Evolutionary conservation across 2,329 filamentous ascomycete genomes (phyloP), one percentile per base, ranked within the genome.

Genomic region (Pseudopithomyces chartarum): DNA sequence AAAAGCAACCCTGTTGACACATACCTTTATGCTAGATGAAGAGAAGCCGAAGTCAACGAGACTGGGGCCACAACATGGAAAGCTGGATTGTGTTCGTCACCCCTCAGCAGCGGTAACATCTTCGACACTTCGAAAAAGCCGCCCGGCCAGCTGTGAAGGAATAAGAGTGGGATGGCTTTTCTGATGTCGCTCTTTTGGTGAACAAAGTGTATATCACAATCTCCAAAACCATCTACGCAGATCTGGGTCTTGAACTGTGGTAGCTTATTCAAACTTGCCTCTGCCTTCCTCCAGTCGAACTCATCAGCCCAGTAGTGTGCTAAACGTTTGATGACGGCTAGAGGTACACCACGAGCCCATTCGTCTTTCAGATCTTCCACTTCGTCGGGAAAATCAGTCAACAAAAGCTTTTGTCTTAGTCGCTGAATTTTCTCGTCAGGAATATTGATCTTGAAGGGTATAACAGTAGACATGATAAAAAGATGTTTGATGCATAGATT

Each of bases 111-210:
- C 2, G 74, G 71, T 0, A 92, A 76, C 44, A 91, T 75, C 66
- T 89, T 90, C 19, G 78, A 74, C 1, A 85, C 86, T 73, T 91
- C 88, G 45, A 88, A 69, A 67, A 90, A 90, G 61, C 83, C 87
- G 1, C 89, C 89, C 0, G 89, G 89, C 85, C 86, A 90, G 12
- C 87, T 87, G 67, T 90, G 88, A 15, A 81, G 78, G 68, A 91
- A 90, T 1, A 91, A 70, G 26, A 91, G 68, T 0, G 89, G 88
- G 42, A 91, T 84, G 1, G 85, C 85, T 19, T 79, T 78, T 1
- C 79, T 61, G 2, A 76, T 76, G 1, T 73, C 66, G 62, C 82
- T 86, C 47, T 72, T 78, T 60, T 87, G 79, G 66, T 90, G 84
- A 2, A 90, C 71, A 68, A 87, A 89, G 72, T 91, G 88, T 2